Conservation (phyloP, 306 rosid species). For the Malus sylvestris region DNA sequence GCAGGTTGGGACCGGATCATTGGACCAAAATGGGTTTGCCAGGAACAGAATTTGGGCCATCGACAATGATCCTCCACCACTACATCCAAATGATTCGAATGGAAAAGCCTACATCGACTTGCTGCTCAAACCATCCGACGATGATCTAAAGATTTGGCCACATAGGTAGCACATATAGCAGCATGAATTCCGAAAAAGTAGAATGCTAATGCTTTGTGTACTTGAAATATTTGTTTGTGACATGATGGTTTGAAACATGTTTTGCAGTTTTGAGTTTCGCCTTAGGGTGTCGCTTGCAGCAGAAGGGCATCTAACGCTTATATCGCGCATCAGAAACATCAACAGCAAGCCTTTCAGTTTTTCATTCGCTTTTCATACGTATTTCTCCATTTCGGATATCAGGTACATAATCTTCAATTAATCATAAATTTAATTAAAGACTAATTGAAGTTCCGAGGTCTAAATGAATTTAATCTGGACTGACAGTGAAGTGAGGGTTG, state of each 20-base stretch:
- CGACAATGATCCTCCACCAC: conserved; percentile 64
- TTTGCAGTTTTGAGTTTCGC: conserved; percentile 80
- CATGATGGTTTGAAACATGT: background rate
- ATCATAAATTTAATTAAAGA: background rate
- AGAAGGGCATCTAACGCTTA: conserved; percentile 50
- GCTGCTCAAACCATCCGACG: conserved; percentile 66
- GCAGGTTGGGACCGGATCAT: conserved; percentile 74
- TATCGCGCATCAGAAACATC: conserved; percentile 75
- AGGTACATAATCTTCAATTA: conserved; percentile 31
- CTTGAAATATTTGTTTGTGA: background rate
- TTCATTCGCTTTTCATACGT: conserved; percentile 74
- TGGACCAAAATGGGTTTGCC: conserved; percentile 88
- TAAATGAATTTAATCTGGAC: conserved; percentile 8
- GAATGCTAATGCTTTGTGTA: background rate
- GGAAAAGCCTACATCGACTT: conserved; percentile 56
- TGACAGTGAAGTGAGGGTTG: conserved; percentile 86
- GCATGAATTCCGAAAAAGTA: background rate
- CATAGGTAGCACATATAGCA: conserved; percentile 48
- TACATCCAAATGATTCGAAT: conserved; percentile 32
- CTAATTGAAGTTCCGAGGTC: background rate
- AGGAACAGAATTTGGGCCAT: conserved; percentile 67
- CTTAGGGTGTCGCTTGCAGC: conserved; percentile 61
- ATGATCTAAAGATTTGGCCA: conserved; percentile 81
- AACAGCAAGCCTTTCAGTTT: conserved; percentile 79
- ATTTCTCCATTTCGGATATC: conserved; percentile 74